Base-by-base conservation (phyloP, 2,329 filamentous ascomycete species). In the Plenodomus lindquistii region DNA sequence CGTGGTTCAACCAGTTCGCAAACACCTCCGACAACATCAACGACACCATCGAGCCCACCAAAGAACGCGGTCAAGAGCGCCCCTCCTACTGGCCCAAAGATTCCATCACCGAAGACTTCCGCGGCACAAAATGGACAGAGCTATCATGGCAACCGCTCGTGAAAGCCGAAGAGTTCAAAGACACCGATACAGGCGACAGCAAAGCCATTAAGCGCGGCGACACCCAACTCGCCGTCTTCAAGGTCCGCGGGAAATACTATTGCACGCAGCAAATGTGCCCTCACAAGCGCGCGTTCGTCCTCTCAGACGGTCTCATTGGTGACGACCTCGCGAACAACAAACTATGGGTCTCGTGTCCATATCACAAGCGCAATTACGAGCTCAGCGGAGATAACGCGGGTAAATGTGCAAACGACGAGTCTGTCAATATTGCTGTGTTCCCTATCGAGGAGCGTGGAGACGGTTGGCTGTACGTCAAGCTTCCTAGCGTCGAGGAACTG, bases 201-300 rank as follows among this genome's bases (percentile, higher is more conserved):
- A 85, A 89, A 4, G 86, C 86, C 24, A 78, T 96, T 73, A 94
- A 95, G 77, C 83, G 89, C 37, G 89, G 91, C 37, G 91, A 96
- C 70, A 96, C 91, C 0, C 91, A 96, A 72, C 81, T 96, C 2
- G 91, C 91, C 7, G 77, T 96, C 44, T 96, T 92, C 83, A 88
- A 91, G 62, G 82, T 96, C 53, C 83, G 84, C 44, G 91, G 90
- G 17, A 82, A 82, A 44, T 95, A 86, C 78, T 93, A 93, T 71
- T 88, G 89, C 49, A 88, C 88, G 13, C 91, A 96, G 75, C 90
- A 96, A 69, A 96, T 96, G 91, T 96, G 91, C 70, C 91, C 91
- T 9, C 91, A 96, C 76, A 94, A 93, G 74, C 86, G 91, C 10
- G 86, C 91, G 1, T 96, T 96, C 65, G 87, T 92, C n/a, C 83